phyloP scores from a whole-genome alignment of 352 stramenopile species.

The Phytophthora rubi region DNA sequence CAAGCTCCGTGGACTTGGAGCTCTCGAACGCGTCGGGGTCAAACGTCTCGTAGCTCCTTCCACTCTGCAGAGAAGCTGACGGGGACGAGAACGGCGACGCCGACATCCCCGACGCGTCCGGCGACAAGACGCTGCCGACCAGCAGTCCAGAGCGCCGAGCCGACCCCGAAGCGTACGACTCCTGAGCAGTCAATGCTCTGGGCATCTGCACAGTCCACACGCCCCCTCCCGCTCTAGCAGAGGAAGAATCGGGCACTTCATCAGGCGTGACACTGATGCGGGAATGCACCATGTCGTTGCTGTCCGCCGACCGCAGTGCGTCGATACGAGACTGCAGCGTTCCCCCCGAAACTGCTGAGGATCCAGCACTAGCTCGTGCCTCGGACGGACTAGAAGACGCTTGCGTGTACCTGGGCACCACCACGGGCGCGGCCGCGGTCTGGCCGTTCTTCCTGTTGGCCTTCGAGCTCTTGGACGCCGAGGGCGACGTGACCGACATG shows the following conservation, averaged over 20 bases:
- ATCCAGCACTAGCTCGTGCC: slow-evolving; percentile 19
- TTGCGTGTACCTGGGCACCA: slow-evolving; percentile 38
- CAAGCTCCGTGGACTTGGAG: slow-evolving; percentile 33
- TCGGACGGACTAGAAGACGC: slow-evolving; percentile 32
- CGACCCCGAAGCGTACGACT: slow-evolving; percentile 34
- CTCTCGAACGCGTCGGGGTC: slow-evolving; percentile 49
- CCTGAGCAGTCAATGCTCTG: slow-evolving; percentile 21
- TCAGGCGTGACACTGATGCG: slow-evolving; percentile 49
- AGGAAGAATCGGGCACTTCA: slow-evolving; percentile 10
- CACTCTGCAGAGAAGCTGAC: slow-evolving; percentile 23
- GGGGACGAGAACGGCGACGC: slow-evolving; percentile 30
- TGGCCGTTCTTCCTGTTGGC: slow-evolving; percentile 25
- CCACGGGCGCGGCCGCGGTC: slow-evolving; percentile 23
- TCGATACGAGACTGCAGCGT: slow-evolving; percentile 74
- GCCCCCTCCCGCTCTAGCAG: neutral
- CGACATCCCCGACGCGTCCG: slow-evolving; percentile 32
- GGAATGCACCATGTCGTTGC: slow-evolving; percentile 54
- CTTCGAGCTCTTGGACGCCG: slow-evolving; percentile 29
- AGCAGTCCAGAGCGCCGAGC: slow-evolving; percentile 40
- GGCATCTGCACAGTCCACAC: slow-evolving; percentile 23
- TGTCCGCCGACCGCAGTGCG: slow-evolving; percentile 53
- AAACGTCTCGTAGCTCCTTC: slow-evolving; percentile 38
- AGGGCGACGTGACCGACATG: slow-evolving; percentile 51
- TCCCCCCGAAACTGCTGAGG: slow-evolving; percentile 16
- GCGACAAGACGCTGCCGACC: slow-evolving; percentile 49